phyloP scores from a whole-genome alignment of 2,329 filamentous ascomycete genomes.

The Colletotrichum tamarilloi region DNA sequence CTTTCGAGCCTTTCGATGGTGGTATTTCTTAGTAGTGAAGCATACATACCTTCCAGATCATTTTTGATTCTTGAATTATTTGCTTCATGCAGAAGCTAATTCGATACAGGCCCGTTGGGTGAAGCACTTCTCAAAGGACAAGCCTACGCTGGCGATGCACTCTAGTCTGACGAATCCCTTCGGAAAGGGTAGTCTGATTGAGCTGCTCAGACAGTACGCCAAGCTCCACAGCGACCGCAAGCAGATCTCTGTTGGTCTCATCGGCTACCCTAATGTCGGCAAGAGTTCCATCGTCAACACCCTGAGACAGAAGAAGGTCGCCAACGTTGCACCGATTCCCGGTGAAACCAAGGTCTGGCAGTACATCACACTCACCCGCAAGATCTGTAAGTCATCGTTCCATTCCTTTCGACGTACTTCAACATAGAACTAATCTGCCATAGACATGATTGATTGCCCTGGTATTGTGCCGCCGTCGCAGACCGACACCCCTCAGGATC shows the following conservation, averaged over 20 bases:
- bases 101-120: constrained; percentile 88
- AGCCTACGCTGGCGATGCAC: constrained; percentile 94
- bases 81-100: constrained; percentile 40
- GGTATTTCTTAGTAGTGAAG: constrained; percentile 98
- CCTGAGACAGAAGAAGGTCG: constrained; percentile 91
- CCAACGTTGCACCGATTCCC: constrained; percentile 92
- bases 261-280: constrained; percentile 89
- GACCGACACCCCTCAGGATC: constrained; percentile 85
- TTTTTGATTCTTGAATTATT: constrained; percentile 18
- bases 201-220: constrained; percentile 92
- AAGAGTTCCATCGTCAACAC: constrained; percentile 99
- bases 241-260: constrained; percentile 88
- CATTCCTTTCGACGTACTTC: too few species aligned
- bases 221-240: constrained; percentile 90
- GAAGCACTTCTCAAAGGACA: constrained; percentile 85
- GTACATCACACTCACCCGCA: constrained; percentile 94
- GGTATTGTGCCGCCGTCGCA: constrained; percentile 93
- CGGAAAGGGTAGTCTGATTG: constrained; percentile 93
- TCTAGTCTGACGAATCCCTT: constrained; percentile 96
- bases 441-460: constrained; percentile 90
- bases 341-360: constrained; percentile 99
- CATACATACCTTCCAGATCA: constrained; percentile 68
- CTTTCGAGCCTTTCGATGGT: constrained; percentile 61
- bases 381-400: constrained; percentile 63
- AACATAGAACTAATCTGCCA: background rate